These are phyloP conservation scores for Alternaria sp. DNA, from an alignment of 2,329 filamentous ascomycete genomes.

Conservation along the genomic window DNA sequence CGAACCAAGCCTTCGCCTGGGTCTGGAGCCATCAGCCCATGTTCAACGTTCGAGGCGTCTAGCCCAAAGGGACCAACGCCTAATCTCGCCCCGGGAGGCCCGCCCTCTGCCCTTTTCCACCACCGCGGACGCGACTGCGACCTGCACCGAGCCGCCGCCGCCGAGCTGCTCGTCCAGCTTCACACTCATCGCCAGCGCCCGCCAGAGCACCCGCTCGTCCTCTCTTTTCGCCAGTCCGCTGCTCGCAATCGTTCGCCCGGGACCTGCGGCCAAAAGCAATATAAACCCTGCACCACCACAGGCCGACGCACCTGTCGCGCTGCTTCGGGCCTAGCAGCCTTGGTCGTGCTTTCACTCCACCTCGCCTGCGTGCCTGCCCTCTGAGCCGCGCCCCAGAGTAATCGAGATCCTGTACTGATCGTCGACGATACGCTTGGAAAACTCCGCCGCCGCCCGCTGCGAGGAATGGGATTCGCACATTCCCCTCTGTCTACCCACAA, in stretches of 20 bases:
- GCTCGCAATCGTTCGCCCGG: not conserved
- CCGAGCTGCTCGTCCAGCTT: conserved; percentile 2
- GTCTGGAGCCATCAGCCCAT: conserved; percentile 7
- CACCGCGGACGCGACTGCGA: conserved; percentile 17
- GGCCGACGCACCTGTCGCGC: not conserved
- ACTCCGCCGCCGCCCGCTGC: not conserved
- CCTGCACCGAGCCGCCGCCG: conserved; percentile 9
- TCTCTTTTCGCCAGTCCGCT: conserved; percentile 24
- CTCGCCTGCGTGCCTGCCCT: conserved; percentile 11
- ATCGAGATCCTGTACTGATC: conserved; percentile 7
- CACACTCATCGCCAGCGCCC: conserved; percentile 5
- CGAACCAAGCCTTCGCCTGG: not conserved
- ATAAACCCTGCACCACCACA: not conserved
- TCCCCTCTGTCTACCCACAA: conserved; percentile 12
- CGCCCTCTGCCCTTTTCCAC: conserved; percentile 14
- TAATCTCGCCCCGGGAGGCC: conserved; percentile 22
- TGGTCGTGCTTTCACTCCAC: conserved; percentile 20
- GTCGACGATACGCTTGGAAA: conserved; percentile 1
- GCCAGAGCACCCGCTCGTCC: conserved; percentile 28
- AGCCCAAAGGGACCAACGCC: conserved; percentile 15
- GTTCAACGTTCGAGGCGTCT: conserved; percentile 8
- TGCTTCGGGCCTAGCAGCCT: conserved; percentile 24
- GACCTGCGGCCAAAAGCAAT: conserved; percentile 5
- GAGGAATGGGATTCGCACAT: conserved; percentile 37
- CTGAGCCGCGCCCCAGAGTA: conserved; percentile 7